These are phyloP conservation scores for Coprinopsis marcescibilis DNA, from an alignment of 768 basidiomycete species.

Conservation along the genomic window DNA sequence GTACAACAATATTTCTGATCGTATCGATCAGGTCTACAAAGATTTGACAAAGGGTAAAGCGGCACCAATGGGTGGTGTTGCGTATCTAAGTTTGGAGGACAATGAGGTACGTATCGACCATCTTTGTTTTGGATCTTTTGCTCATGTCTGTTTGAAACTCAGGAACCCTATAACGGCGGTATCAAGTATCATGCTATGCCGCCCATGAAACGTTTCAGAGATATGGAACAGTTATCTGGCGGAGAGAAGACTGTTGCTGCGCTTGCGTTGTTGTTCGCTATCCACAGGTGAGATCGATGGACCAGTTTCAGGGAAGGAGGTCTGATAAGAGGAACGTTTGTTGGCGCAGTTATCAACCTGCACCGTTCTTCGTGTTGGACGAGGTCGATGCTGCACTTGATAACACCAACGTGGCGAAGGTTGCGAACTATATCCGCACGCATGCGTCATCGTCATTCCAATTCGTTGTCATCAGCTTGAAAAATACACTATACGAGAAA, in stretches of 20 bases:
- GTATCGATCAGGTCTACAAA: conserved; percentile 95
- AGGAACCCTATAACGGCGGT: conserved; percentile 39
- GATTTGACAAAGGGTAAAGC: conserved; percentile 95
- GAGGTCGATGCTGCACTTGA: conserved; percentile 97
- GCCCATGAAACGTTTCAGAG: conserved; percentile 97
- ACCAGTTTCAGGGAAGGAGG: not conserved
- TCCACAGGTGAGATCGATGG: conserved; percentile 65
- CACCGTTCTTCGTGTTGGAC: conserved; percentile 97
- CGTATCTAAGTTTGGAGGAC: conserved; percentile 93
- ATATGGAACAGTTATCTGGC: conserved; percentile 98
- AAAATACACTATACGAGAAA: conserved; percentile 86
- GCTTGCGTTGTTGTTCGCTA: conserved; percentile 92
- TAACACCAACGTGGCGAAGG: conserved; percentile 96
- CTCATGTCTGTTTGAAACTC: not conserved
- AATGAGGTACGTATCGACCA: conserved; percentile 61
- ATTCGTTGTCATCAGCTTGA: conserved; percentile 96
- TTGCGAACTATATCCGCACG: conserved; percentile 86
- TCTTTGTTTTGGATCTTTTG: not conserved
- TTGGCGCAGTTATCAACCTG: conserved; percentile 75
- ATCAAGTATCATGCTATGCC: conserved; percentile 99
- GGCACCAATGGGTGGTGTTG: conserved; percentile 92
- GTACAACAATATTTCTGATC: conserved; percentile 91
- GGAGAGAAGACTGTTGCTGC: conserved; percentile 99
- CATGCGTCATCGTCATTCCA: conserved; percentile 86
- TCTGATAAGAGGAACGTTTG: not conserved